Evolutionary conservation across 805 yeast genomes (phyloP).

Genomic region (Suhomyces kilbournensis): DNA sequence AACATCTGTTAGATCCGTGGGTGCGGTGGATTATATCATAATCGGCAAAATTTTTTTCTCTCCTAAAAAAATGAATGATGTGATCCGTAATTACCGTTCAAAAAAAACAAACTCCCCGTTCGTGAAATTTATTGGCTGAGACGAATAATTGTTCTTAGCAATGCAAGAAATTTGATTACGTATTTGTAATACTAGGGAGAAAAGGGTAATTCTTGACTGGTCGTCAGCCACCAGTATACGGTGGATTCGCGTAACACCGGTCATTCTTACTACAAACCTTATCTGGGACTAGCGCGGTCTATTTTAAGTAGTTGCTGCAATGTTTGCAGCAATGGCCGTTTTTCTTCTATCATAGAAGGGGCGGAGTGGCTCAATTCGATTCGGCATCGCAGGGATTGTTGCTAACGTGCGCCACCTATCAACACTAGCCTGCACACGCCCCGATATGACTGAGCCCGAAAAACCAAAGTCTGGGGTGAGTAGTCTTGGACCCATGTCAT

Average conservation of each 20-base stretch:
- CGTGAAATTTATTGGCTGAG: not conserved
- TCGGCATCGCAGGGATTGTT: not conserved
- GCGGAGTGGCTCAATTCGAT: not conserved
- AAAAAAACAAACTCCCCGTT: not conserved
- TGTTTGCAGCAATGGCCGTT: not conserved
- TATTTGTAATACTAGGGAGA: not conserved
- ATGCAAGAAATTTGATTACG: not conserved
- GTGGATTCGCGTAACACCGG: not conserved
- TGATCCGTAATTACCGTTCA: not conserved
- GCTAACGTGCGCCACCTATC: not conserved
- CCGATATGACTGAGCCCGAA: not conserved
- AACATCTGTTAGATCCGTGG: not conserved
- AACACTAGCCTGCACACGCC: not conserved
- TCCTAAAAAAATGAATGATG: not conserved
- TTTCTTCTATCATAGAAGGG: not conserved
- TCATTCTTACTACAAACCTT: not conserved
- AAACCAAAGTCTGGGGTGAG: not conserved
- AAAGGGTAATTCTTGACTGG: not conserved
- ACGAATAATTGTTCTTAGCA: not conserved
- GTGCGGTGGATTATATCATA: not conserved
- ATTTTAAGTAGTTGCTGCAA: not conserved
- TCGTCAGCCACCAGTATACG: not conserved
- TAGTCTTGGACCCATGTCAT: not conserved
- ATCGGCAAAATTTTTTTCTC: not conserved
- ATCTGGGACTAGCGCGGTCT: not conserved